These are phyloP conservation scores for Talaromyces borbonicus DNA, from an alignment of 495 filamentous ascomycete species.

Conservation along the genomic window DNA sequence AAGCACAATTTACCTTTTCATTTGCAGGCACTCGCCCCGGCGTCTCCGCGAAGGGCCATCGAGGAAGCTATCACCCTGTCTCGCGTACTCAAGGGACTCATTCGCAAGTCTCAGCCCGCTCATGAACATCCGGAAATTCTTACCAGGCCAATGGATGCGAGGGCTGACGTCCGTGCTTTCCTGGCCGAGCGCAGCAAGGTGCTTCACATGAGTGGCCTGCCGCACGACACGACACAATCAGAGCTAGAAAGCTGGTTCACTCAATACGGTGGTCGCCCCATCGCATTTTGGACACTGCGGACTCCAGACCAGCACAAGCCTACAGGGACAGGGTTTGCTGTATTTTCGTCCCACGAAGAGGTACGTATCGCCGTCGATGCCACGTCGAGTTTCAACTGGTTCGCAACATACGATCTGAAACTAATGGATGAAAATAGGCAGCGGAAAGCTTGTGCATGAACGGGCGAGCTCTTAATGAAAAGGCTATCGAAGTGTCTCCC, in stretches of 20 bases:
- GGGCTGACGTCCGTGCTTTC: constrained; percentile 95
- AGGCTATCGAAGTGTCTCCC: constrained; percentile 95
- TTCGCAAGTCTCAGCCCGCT: constrained; percentile 88
- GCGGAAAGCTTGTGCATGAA: constrained; percentile 99
- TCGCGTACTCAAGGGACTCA: constrained; percentile 80
- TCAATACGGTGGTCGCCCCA: constrained; percentile 95
- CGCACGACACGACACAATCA: constrained; percentile 96
- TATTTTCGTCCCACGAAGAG: constrained; percentile 99
- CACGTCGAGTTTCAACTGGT: constrained; percentile 6
- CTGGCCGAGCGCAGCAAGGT: constrained; percentile 93
- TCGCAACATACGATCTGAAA: neutral
- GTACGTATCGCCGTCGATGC: constrained; percentile 42
- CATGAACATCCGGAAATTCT: constrained; percentile 91
- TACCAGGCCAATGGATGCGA: constrained; percentile 89
- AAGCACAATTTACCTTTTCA: constrained; percentile 98
- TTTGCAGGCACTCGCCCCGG: constrained; percentile 88
- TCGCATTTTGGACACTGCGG: constrained; percentile 96
- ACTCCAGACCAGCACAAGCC: constrained; percentile 99
- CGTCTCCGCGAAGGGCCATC: constrained; percentile 94
- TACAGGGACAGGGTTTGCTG: constrained; percentile 91
- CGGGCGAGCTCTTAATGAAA: constrained; percentile 92
- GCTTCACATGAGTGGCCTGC: constrained; percentile 90
- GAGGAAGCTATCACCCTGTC: constrained; percentile 93
- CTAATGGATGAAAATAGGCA: constrained; percentile 42
- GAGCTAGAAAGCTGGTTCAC: constrained; percentile 99